Base-by-base conservation (phyloP, 2,329 filamentous ascomycete species). In the Madurella fahalii region DNA sequence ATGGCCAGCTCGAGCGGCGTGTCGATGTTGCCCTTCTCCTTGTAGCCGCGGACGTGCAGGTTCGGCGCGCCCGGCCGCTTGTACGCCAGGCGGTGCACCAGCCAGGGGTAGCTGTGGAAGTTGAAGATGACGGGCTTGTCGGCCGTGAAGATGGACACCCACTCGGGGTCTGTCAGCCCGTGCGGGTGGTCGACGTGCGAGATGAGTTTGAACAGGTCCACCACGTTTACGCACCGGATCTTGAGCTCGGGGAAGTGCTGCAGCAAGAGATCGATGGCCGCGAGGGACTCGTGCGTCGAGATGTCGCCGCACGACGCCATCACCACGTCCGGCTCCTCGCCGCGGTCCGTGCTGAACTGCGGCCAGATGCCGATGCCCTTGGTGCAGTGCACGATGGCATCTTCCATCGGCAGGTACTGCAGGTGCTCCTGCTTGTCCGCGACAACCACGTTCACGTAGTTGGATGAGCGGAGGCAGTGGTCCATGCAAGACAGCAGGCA, bases 21-120 rank as follows among this genome's bases (percentile, higher is more conserved):
- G 67, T 92, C 86, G 62, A 91, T 91, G 68, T 91, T 92, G 45
- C 88, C 88, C 78, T 92, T 91, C 75, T 92, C 87, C 65, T 81
- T 84, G 75, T 91, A 92, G 1, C 88, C 88, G 32, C 84, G 78
- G n/a, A 92, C 88, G 63, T 89, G 83, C 58, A 91, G 70, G 69
- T 88, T 84, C 31, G 5, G 8, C 68, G 79, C 82, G 5, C 86
- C 87, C 1, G 83, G 84, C 1, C 87, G 83, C 73, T 87, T 86
- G 73, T 90, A 91, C 0, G 86, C 87, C 62, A 92, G 71, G 48
- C 87, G 79, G 73, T 91, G 87, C 49, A 92, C 81, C 64, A 92
- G 77, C 86, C 85, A 91, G 9, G 88, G 87, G 72, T 92, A 91
- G 32, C 83, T 86, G 74, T 92, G 88, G 81, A 91, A 92, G 74